Base-by-base conservation (phyloP, 2,329 filamentous ascomycete species). In the Phialophora chinensis region DNA sequence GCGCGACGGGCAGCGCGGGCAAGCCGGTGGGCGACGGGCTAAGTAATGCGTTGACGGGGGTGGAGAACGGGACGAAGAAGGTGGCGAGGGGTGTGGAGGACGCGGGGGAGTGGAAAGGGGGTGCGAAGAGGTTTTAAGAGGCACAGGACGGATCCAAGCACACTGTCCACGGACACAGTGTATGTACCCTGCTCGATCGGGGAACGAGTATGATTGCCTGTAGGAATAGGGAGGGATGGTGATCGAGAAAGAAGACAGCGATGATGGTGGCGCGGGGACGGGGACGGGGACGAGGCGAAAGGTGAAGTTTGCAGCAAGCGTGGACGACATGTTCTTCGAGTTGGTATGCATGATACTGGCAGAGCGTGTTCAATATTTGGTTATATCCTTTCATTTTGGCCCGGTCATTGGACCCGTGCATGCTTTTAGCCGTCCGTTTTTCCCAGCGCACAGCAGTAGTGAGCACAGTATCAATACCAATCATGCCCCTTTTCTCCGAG, bases 1-100 rank as follows among this genome's bases (percentile, higher is more conserved):
- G 80, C 61, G 82, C 82, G 3, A 85, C 85, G 0, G 87, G 86
- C 12, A 82, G 80, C n/a, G 74, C 80, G 10, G 86, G 84, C 17
- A 81, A 80, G 63, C 84, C 85, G 1, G 73, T 88, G 1, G 86
- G 86, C 7, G 83, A 88, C 71, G 85, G 81, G 1, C 63, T 88
- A 12, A 79, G 81, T 7, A 84, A 81, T 69, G 73, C 86, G 7
- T 85, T 85, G 5, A 82, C 80, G 1, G 86, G 86, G 0, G 70
- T 88, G 2, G 80, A 87, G 77, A 78, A 80, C 53, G 87, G 84
- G 1, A 75, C 81, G 44, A 78, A 79, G 52, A 78, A 76, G 55
- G 79, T 87, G 1, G 82, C 83, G 1, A 27, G 84, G 76, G 85
- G 86, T 0, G 82, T 85, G 6, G 85, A 88, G 76, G 79, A 87